Evolutionary conservation across 306 rosid species (phyloP), one percentile per base, ranked within the genome.

Genomic region (Cucurbita argyrosperma): DNA sequence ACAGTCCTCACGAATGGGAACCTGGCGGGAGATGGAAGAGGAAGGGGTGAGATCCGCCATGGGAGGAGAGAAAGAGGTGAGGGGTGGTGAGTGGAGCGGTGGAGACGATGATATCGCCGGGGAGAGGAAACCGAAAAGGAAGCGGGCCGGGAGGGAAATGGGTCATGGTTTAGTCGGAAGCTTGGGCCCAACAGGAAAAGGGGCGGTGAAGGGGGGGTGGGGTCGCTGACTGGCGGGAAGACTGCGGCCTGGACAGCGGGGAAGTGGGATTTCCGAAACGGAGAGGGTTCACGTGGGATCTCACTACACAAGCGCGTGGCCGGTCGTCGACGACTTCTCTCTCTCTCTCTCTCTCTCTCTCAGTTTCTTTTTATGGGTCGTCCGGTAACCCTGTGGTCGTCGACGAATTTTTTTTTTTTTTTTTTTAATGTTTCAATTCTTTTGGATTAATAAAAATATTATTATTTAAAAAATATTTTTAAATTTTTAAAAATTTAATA

Each of bases 1-100:
- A 74, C 99, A 94, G 49, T 94, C 99, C 77, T 94, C 99, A 45
- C 99, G 99, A 61, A 89, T 94, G 43, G 99, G 96, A 63, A 84
- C 64, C 8, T 97, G 78, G 5, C 97, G 97, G 3, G 96, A 72
- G 49, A 8, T 45, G 10, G 11, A 30, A 30, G 35, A 30, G 10
- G 78, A 49, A 47, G 78, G 78, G 46, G 78, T 19, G 71, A 83
- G 67, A 67, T 88, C 97, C 57, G 82, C 92, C 96, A 90, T 91
- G 49, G 10, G 49, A 4, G 4, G 46, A 26, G 6, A 51, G 14
- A 43, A 26, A 74, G 60, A 58, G 45, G 12, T 3, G 10, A 10
- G n/a, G 46, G n/a, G 18, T 13, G 45, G 86, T 86, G 80, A 86
- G 96, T 50, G 86, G 72, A 76, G 89, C 88, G 86, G 92, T 50